Evolutionary conservation across 108 stramenopile genomes (phyloP).

Genomic region (Ochromonas danica): DNA sequence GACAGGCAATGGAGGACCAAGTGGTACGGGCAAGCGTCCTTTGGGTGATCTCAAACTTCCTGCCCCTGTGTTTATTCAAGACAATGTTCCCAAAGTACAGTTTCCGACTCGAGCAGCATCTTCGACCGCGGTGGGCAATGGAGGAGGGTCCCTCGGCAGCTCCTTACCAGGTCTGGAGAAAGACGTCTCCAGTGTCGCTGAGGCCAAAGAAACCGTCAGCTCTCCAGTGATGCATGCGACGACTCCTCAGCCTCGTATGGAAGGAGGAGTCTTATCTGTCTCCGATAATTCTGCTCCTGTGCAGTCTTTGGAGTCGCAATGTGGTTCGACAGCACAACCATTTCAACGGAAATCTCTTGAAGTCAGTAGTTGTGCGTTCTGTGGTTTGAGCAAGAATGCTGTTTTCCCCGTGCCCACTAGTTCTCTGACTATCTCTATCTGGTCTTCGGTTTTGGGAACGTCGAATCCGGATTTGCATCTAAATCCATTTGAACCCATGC

Average conservation of each 20-base stretch:
- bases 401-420: slow-evolving; percentile 34
- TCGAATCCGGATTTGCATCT: neutral
- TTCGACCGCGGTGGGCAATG: neutral
- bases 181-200: neutral
- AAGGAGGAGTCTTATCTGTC: neutral
- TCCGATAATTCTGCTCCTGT: neutral
- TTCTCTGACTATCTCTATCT: neutral
- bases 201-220: neutral
- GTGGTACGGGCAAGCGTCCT: slow-evolving; percentile 53
- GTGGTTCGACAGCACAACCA: no score
- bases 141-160: neutral
- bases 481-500: neutral
- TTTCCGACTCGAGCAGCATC: neutral
- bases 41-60: slow-evolving; percentile 43
- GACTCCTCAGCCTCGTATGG: neutral
- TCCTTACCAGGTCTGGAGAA: neutral
- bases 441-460: neutral
- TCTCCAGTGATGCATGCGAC: neutral
- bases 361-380: neutral
- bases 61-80: slow-evolving; percentile 48
- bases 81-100: neutral
- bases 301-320: neutral
- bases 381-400: slow-evolving; percentile 9
- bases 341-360: neutral
- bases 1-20: slow-evolving; percentile 50